phyloP scores from a whole-genome alignment of 257 asterid species.

The Echites panduratus region DNA sequence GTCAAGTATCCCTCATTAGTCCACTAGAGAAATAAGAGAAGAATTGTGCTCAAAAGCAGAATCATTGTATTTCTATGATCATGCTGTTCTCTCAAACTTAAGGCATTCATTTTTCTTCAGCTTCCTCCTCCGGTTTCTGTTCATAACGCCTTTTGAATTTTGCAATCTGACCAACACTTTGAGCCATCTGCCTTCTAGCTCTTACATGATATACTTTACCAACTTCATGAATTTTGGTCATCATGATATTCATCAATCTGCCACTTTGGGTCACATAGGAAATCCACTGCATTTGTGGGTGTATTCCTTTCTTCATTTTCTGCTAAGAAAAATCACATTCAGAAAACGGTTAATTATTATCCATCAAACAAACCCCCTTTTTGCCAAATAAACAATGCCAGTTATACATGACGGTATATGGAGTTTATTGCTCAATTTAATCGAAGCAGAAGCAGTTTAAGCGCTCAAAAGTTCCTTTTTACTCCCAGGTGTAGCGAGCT shows the following conservation, averaged over 20 bases:
- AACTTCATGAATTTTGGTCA: conserved; percentile 60
- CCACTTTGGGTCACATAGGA: conserved; percentile 79
- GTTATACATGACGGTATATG: not conserved
- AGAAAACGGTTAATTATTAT: not conserved
- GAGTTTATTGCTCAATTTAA: not conserved
- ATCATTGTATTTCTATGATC: not conserved
- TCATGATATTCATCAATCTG: conserved; percentile 47
- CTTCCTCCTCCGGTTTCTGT: conserved; percentile 39
- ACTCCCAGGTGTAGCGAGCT: not conserved
- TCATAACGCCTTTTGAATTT: conserved; percentile 65
- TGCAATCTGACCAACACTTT: conserved; percentile 63
- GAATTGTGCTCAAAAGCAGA: not conserved
- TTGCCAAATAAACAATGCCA: not conserved
- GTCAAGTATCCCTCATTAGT: not conserved
- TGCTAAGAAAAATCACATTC: conserved; percentile 25
- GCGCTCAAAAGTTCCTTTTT: not conserved
- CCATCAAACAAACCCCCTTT: no score
- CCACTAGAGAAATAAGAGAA: not conserved
- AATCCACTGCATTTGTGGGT: conserved; percentile 78
- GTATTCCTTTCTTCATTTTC: conserved; percentile 76
- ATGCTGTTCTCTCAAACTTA: not conserved
- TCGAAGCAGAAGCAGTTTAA: not conserved
- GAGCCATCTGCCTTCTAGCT: conserved; percentile 64
- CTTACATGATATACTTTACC: conserved; percentile 73
- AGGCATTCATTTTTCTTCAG: conserved; percentile 15